These are phyloP conservation scores for Candida ponderosae DNA, from an alignment of 805 yeast genomes.

Conservation along the genomic window DNA sequence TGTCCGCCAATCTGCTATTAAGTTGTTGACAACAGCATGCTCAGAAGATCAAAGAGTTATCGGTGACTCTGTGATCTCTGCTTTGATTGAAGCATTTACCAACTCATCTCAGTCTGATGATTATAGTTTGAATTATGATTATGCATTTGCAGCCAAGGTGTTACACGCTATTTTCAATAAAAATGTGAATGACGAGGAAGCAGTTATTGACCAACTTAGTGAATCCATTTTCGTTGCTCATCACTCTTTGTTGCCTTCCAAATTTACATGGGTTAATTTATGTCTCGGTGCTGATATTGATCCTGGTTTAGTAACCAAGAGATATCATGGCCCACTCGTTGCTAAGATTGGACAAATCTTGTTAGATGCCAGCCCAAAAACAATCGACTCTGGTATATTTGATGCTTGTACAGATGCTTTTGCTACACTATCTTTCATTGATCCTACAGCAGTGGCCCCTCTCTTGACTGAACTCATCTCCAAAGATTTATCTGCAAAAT, in stretches of 20 bases:
- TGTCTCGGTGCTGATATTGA: constrained; percentile 53
- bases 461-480: constrained; percentile 34
- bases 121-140: constrained; percentile 14
- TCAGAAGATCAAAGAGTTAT: constrained; percentile 28
- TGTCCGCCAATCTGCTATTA: constrained; percentile 1
- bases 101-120: constrained; percentile 7
- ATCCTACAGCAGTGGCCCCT: constrained; percentile 51
- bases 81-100: constrained; percentile 27
- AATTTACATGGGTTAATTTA: constrained; percentile 70
- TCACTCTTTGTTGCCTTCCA: constrained; percentile 26
- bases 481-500: constrained; percentile 30
- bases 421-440: constrained; percentile 46
- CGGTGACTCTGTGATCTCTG: constrained; percentile 35
- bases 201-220: constrained; percentile 25
- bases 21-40: constrained; percentile 25
- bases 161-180: constrained; percentile 29
- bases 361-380: constrained; percentile 6
- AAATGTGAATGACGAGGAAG: constrained; percentile 8
- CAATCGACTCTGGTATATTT: constrained; percentile 31
- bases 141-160: constrained; percentile 26
- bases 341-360: constrained; percentile 14
- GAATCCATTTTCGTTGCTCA: constrained; percentile 38
- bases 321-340: constrained; percentile 17
- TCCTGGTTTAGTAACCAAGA: constrained; percentile 49
- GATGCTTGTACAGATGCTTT: constrained; percentile 43